A percentile compares a stretch with the other conserved stretches of the same genome.
Evolutionary conservation across 768 basidiomycete species (phyloP).

Genomic region (Kockovaella imperatae): DNA sequence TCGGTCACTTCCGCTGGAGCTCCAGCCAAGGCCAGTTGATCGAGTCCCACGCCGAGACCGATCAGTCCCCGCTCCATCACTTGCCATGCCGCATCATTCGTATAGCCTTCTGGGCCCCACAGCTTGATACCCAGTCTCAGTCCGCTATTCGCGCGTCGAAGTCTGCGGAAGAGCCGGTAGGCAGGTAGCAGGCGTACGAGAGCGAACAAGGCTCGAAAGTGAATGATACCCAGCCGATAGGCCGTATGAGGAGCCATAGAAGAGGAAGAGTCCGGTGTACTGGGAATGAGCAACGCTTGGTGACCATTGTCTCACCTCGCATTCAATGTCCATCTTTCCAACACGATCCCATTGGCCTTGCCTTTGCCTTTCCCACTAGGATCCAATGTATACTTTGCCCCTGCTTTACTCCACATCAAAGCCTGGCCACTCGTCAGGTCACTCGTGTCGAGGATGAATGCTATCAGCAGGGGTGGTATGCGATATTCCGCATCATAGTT

Average conservation of each 20-base stretch:
- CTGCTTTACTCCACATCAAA: slow-evolving; percentile 27
- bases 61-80: slow-evolving; percentile 40
- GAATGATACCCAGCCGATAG: slow-evolving; percentile 38
- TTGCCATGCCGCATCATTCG: slow-evolving; percentile 32
- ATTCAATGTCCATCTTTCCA: slow-evolving; percentile 41
- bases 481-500: slow-evolving; percentile 13
- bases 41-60: slow-evolving; percentile 24
- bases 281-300: not conserved
- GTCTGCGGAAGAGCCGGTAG: slow-evolving; percentile 29
- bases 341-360: slow-evolving; percentile 28
- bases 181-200: slow-evolving; percentile 35
- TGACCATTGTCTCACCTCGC: slow-evolving; percentile 20
- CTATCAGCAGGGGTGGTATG: slow-evolving; percentile 39
- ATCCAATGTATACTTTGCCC: slow-evolving; percentile 22
- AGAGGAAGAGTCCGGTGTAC: slow-evolving; percentile 11
- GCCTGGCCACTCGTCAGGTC: slow-evolving; percentile 35
- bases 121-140: slow-evolving; percentile 41
- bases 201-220: slow-evolving; percentile 37
- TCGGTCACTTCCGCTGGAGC: slow-evolving; percentile 5
- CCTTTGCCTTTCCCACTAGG: not conserved
- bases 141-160: slow-evolving; percentile 31
- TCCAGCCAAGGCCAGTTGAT: too few species aligned
- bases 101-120: slow-evolving; percentile 37
- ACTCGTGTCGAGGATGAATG: slow-evolving; percentile 41
- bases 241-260: slow-evolving; percentile 28